Base-by-base conservation (phyloP, 495 filamentous ascomycete genomes). In the Hyaloscypha hepaticicola region DNA sequence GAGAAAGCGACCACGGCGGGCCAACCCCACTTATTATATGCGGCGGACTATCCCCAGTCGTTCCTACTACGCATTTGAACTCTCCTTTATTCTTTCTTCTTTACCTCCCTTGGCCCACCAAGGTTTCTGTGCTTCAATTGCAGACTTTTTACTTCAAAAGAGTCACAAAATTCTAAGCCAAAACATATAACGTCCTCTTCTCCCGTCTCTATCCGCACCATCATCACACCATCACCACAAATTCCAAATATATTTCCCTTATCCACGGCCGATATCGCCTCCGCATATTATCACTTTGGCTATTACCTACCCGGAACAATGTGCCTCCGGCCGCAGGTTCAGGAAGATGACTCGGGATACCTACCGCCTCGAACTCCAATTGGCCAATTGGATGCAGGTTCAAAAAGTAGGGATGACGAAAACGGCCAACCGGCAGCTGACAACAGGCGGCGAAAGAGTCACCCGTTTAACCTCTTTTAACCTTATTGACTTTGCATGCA, bases 11-110 rank as follows among this genome's bases (percentile, higher is more conserved):
- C 38, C 6, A 33, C 31, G 12, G 7, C 31, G 12, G 31, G 55
- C 21, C 31, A 24, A 58, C 55, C 55, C 55, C 55, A 58, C 55
- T 58, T 24, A 22, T 22, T 45, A 45, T 45, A 11, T 45, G 4
- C 19, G 38, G 11, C 12, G 38, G 38, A 45, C 5, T 0, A 16
- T 45, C 9, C 38, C 38, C 38, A 45, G 38, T 45, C 38, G 38
- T 14, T 45, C 38, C 38, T 16, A 4, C 38, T 45, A 45, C 38
- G 12, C 0, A 16, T 45, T 41, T 45, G n/a, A n/a, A n/a, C 19
- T 45, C 38, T 4, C 14, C 16, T 45, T 4, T 16, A 12, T 12
- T 33, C 31, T 33, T 33, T 33, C 31, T 33, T 33, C 12, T 12
- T 6, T 33, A 6, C 31, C 12, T 6, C 31, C 12, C 31, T 33